Base-by-base conservation (phyloP, 169 alveolate genomes). In the Plasmodium fragile region DNA sequence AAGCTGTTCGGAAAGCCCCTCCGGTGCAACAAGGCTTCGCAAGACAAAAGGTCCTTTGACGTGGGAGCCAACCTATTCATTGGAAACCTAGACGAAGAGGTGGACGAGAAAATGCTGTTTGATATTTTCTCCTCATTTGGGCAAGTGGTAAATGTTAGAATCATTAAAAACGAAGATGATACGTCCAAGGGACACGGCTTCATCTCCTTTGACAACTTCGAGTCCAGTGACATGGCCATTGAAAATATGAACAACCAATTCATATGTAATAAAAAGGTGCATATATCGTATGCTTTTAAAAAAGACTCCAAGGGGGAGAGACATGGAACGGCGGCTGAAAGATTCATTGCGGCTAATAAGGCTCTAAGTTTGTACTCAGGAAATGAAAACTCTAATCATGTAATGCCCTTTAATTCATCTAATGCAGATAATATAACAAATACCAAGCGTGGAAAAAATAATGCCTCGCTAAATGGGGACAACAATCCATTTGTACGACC, bases 61-160 rank as follows among this genome's bases (percentile, higher is more conserved):
- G 99, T 97, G 0, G 99, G 99, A 39, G 99, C 99, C 25, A 99
- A 99, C 94, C 94, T 99, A 52, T 99, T 98, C 96, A 98, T 99
- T 16, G 99, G 99, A 65, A 99, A 99, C 96, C 96, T 99, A 77
- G 99, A 98, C 92, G 98, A 97, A 8, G 99, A 99, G 69, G 99
- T 98, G 32, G 99, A 98, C 90, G 99, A 99, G 95, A 98, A 98
- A 97, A 96, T 96, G 96, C 97, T 99, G 7, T 97, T 97, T 82
- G 99, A 99, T 95, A 98, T 99, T 16, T 99, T 99, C 96, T 98
- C 99, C 11, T 95, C 99, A 32, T 99, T 99, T 96, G 99, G 99
- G 8, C 98, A 97, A 85, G 97, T 99, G 25, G 52, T 97, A 59
- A 90, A 96, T 52, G 95, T 97, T 16, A 93, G 98, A 97, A 96